These are phyloP conservation scores for Aspergillus aculeatus DNA, from an alignment of 2,329 filamentous ascomycete genomes.

Conservation along the genomic window DNA sequence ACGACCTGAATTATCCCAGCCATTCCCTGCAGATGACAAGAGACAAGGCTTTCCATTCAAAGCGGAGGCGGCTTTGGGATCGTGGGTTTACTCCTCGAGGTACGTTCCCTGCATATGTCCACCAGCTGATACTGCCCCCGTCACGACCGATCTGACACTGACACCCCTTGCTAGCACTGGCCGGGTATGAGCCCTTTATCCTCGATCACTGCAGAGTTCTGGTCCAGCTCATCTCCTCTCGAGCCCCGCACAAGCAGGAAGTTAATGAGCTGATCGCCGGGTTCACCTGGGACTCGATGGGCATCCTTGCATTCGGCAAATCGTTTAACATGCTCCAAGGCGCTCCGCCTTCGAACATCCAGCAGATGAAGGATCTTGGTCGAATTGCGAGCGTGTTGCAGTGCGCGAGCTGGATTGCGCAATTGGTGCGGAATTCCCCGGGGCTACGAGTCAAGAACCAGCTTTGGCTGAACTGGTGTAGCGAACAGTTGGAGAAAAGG, in stretches of 20 bases:
- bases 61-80: slow-evolving; percentile 11
- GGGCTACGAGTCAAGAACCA: background rate
- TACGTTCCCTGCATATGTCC: background rate
- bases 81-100: slow-evolving; percentile 10
- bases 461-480: slow-evolving; percentile 8
- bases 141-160: background rate
- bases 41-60: slow-evolving; percentile 10
- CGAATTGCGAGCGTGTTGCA: background rate
- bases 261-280: background rate
- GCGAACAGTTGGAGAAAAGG: slow-evolving; percentile 4
- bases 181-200: slow-evolving; percentile 8
- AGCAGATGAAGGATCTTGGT: background rate
- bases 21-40: slow-evolving; percentile 13
- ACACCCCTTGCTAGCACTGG: background rate
- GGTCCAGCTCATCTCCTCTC: background rate
- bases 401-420: slow-evolving; percentile 6
- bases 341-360: background rate
- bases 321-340: slow-evolving; percentile 11
- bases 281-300: slow-evolving; percentile 13
- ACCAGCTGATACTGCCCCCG: background rate
- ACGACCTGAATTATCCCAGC: slow-evolving; percentile 11
- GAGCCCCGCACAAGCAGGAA: slow-evolving; percentile 1
- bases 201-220: slow-evolving; percentile 11
- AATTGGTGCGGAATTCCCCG: slow-evolving; percentile 4
- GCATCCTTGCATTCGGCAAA: slow-evolving; percentile 10